Evolutionary conservation across 805 yeast genomes (phyloP), one percentile per base, ranked within the genome.

Genomic region (Zygotorulaspora danielsina): DNA sequence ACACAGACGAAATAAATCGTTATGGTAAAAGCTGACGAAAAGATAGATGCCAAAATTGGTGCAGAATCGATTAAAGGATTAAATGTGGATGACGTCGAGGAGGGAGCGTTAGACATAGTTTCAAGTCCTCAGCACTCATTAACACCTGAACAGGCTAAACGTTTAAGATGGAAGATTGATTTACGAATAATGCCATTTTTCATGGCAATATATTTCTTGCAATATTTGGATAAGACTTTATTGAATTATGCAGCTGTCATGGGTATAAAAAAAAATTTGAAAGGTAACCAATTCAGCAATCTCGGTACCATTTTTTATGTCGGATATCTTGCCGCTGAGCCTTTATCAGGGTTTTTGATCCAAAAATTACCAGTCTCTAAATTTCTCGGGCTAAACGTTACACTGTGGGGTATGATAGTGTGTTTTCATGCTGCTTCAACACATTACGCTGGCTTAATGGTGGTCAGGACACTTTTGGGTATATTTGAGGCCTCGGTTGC

Each of bases 341-440:
- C 72, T 38, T 50, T 58, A 12, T 51, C 55, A n/a, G 55, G 57
- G 8, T 53, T 51, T 19, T 41, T 54, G 19, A 54, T 55, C 29
- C 87, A 82, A 55, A 66, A 65, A 38, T 70, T 77, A 2, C 45
- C 51, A 27, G 67, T 81, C 42, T 70, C 78, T 10, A 77, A 75
- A 47, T 59, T 77, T 4, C 65, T 73, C 29, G 36, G 36, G n/a
- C 12, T 33, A 9, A 33, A 33, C 22, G 36, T 33, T 19, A 33
- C 36, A 19, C 15, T 33, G 15, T 33, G 36, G 36, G 36, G 36
- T 10, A 33, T 33, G 36, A 21, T 33, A 8, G 36, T 33, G 16
- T 33, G 36, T 22, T 33, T 41, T 12, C 65, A 63, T 47, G 50
- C 59, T 7, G 61, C 59, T 2, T 61, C 67, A 30, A 42, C 57